Evolutionary conservation across 345 rosid species (phyloP).

Genomic region (Clausena lansium): DNA sequence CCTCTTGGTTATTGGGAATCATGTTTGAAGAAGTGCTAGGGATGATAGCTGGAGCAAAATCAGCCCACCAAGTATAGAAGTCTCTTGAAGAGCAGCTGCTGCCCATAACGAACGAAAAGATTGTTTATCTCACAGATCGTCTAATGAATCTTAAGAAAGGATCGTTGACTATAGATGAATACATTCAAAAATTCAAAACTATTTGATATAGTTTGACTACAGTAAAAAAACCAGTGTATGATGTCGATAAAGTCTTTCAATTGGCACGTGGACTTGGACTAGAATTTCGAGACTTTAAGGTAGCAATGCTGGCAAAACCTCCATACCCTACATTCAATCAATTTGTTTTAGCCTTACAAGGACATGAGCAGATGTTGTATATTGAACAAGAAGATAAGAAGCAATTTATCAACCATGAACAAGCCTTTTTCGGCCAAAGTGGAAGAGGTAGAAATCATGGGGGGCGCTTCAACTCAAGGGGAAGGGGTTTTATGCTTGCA

Average conservation of each 20-base stretch:
- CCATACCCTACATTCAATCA: neutral
- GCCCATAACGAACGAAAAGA: neutral
- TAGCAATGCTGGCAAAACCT: constrained; percentile 1
- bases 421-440: too few species aligned
- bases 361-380: too few species aligned
- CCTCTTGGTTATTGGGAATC: neutral
- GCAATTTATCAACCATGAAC: too few species aligned
- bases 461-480: too few species aligned
- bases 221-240: neutral
- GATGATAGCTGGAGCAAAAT: neutral
- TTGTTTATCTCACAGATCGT: neutral
- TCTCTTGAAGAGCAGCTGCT: neutral
- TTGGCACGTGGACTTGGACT: neutral
- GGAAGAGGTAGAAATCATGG: too few species aligned
- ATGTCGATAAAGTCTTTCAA: neutral
- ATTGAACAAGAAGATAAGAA: too few species aligned
- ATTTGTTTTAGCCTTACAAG: neutral
- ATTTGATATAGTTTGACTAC: neutral
- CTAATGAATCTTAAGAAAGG: neutral
- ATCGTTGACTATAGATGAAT: neutral
- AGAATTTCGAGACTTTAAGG: neutral
- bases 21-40: neutral
- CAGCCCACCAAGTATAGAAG: neutral
- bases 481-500: too few species aligned
- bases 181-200: constrained; percentile 4